Conservation (phyloP, 2,329 filamentous ascomycete species). For the Dactylellina haptotyla region DNA sequence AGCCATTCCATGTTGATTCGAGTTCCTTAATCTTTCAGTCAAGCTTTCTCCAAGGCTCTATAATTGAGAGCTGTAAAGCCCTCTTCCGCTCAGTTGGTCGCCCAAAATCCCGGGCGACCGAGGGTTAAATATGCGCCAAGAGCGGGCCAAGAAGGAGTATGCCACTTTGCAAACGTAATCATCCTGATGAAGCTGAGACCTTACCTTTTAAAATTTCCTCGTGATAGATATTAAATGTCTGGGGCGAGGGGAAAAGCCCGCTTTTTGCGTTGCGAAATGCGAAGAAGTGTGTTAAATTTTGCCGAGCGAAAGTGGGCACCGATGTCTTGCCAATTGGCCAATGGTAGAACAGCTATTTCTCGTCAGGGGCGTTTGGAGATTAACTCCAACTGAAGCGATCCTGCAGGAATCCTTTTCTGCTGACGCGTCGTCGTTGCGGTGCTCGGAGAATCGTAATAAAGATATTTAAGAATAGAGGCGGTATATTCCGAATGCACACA, state of each 20-base stretch:
- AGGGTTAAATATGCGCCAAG: slow-evolving; percentile 38
- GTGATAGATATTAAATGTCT: slow-evolving; percentile 12
- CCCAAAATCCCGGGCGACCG: not conserved
- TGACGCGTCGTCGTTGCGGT: slow-evolving; percentile 27
- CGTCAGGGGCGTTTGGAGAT: slow-evolving; percentile 11
- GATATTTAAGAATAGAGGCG: not conserved
- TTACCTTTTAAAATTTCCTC: slow-evolving; percentile 24
- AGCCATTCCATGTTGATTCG: slow-evolving; percentile 10
- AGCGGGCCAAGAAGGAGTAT: slow-evolving; percentile 17
- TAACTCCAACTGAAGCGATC: not conserved
- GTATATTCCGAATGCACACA: not conserved
- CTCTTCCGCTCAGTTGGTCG: not conserved
- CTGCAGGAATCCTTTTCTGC: slow-evolving; percentile 7
- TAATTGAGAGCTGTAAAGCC: not conserved
- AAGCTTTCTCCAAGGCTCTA: slow-evolving; percentile 29
- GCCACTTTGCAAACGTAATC: slow-evolving; percentile 33
- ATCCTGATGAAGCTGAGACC: slow-evolving; percentile 40
- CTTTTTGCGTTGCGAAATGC: slow-evolving; percentile 11
- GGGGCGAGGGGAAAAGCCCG: not conserved
- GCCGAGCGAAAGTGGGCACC: slow-evolving; percentile 6
- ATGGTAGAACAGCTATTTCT: slow-evolving; percentile 7
- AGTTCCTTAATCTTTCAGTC: not conserved
- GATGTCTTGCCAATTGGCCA: slow-evolving; percentile 36
- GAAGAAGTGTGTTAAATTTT: slow-evolving; percentile 29
- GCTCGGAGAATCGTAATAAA: not conserved